Evolutionary conservation across 176 grass and related monocot species (phyloP).

Genomic region (Juncus effusus): DNA sequence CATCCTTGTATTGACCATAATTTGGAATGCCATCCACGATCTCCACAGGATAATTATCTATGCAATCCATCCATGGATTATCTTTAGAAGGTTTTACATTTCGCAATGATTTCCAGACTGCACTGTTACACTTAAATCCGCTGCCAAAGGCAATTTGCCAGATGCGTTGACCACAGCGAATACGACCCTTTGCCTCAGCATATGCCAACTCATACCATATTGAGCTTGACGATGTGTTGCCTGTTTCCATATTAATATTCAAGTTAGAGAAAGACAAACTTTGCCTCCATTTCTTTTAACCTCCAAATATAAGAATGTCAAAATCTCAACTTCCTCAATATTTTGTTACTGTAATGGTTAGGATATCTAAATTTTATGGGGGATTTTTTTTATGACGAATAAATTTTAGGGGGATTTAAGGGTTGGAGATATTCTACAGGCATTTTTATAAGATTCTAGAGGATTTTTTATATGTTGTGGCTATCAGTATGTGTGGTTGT

Average conservation of each 20-base stretch:
- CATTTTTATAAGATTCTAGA: too few species aligned
- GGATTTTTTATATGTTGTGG: too few species aligned
- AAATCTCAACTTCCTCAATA: background rate
- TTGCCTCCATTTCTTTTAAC: too few species aligned
- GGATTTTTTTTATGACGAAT: background rate
- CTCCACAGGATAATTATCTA: slow-evolving; percentile 71
- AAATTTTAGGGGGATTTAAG: too few species aligned
- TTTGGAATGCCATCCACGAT: slow-evolving; percentile 53
- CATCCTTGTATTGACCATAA: too few species aligned
- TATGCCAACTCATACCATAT: slow-evolving; percentile 96
- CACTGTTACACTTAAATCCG: slow-evolving; percentile 96
- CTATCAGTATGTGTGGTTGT: too few species aligned
- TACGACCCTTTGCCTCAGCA: slow-evolving; percentile 79
- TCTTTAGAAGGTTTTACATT: slow-evolving; percentile 56
- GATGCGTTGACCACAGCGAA: slow-evolving; percentile 63
- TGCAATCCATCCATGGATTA: slow-evolving; percentile 75
- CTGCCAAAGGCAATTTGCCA: slow-evolving; percentile 96
- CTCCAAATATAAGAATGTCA: too few species aligned
- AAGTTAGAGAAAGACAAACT: background rate
- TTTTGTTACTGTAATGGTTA: background rate
- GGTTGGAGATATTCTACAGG: too few species aligned
- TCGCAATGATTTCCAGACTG: slow-evolving; percentile 67
- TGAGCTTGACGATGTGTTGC: slow-evolving; percentile 88
- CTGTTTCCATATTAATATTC: slow-evolving; percentile 1
- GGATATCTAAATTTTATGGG: background rate